phyloP scores from a whole-genome alignment of 306 rosid species.

The Potentilla sterilis region DNA sequence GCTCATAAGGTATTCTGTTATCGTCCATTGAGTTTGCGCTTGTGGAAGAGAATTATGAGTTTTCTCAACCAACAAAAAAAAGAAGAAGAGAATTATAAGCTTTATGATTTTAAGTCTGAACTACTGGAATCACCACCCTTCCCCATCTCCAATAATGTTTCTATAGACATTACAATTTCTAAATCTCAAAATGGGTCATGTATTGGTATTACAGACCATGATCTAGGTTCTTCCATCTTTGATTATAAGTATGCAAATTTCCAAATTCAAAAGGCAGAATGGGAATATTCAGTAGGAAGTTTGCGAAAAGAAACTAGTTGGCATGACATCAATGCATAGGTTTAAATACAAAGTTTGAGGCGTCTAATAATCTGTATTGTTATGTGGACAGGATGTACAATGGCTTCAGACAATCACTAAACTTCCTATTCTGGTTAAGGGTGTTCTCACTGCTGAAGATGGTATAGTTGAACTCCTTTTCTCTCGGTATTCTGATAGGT shows the following conservation, averaged over 20 bases:
- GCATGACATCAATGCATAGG: neutral
- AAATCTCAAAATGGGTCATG: neutral
- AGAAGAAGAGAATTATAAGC: neutral
- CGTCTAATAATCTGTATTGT: neutral
- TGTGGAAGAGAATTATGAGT: too few relatives aligned
- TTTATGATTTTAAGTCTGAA: neutral
- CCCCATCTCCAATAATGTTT: neutral
- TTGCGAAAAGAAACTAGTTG: neutral
- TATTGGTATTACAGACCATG: neutral
- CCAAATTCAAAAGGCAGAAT: neutral
- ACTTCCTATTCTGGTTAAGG: conserved; percentile 94
- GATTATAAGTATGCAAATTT: neutral
- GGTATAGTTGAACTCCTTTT: conserved; percentile 39
- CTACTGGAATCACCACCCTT: neutral
- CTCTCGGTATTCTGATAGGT: neutral
- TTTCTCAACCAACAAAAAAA: too few relatives aligned
- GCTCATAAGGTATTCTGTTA: conserved; percentile 9
- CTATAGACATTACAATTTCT: neutral
- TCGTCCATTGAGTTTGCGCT: neutral
- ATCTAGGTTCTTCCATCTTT: neutral
- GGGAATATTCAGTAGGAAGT: neutral
- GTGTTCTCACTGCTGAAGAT: conserved; percentile 96
- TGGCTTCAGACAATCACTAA: conserved; percentile 97
- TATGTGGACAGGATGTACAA: conserved; percentile 76
- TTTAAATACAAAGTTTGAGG: neutral